Conservation (phyloP, 2,329 filamentous ascomycete genomes). For the Ophiocordyceps unilateralis region DNA sequence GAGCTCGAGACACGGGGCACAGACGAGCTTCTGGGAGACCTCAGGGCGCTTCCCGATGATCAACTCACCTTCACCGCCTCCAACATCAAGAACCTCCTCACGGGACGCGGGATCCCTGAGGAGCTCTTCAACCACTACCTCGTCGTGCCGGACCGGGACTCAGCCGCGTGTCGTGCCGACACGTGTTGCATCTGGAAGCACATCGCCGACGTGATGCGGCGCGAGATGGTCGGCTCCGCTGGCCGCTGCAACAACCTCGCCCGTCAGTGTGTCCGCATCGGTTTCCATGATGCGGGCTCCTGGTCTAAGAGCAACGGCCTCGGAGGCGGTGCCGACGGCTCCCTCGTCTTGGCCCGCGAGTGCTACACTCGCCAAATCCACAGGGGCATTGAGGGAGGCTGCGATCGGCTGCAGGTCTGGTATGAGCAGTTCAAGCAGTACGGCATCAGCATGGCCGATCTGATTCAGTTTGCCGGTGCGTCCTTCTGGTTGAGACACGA, state of each 20-base stretch:
- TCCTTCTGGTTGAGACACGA: background rate
- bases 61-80: background rate
- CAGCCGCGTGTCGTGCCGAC: slow-evolving; percentile 11
- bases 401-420: slow-evolving; percentile 18
- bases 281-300: slow-evolving; percentile 26
- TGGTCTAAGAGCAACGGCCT: slow-evolving; percentile 11
- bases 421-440: slow-evolving; percentile 20
- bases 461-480: slow-evolving; percentile 32
- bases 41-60: background rate
- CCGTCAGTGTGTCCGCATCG: slow-evolving; percentile 21
- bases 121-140: background rate
- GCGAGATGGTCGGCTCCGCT: slow-evolving; percentile 14
- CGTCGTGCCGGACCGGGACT: background rate
- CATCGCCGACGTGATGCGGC: slow-evolving; percentile 18
- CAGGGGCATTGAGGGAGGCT: slow-evolving; percentile 25
- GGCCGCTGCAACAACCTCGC: slow-evolving; percentile 22
- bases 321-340: slow-evolving; percentile 24
- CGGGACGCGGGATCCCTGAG: background rate
- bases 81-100: slow-evolving; percentile 1
- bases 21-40: background rate
- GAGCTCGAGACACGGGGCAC: background rate
- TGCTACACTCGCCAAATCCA: slow-evolving; percentile 17
- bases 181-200: slow-evolving; percentile 24
- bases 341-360: background rate
- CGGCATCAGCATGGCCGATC: slow-evolving; percentile 30